These are phyloP conservation scores for Xylaria longipes DNA, from an alignment of 495 filamentous ascomycete species.

Conservation along the genomic window DNA sequence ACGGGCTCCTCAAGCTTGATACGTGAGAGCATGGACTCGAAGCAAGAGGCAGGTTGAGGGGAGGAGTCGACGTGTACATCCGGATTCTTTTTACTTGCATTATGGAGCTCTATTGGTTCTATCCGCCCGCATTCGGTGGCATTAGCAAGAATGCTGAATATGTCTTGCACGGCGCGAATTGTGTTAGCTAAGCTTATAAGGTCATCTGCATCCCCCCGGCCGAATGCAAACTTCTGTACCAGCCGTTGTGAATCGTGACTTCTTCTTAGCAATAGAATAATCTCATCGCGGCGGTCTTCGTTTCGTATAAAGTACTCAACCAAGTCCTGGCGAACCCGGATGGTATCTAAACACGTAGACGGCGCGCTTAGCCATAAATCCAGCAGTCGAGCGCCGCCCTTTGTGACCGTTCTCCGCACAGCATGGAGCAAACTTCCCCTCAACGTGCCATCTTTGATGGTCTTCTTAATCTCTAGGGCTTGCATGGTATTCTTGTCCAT, in stretches of 20 bases:
- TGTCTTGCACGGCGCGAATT: constrained; percentile 75
- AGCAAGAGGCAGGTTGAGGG: constrained; percentile 35
- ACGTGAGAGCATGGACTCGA: constrained; percentile 63
- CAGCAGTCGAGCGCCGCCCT: constrained; percentile 84
- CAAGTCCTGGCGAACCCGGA: constrained; percentile 81
- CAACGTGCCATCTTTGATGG: constrained; percentile 73
- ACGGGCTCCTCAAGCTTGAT: constrained; percentile 73
- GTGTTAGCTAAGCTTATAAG: constrained; percentile 81
- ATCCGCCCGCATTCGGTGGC: not conserved
- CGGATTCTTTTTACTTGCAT: not conserved
- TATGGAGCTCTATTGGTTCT: not conserved
- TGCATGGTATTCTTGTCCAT: constrained; percentile 92
- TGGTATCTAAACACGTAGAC: constrained; percentile 79
- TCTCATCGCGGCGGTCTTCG: constrained; percentile 67
- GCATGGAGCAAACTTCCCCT: constrained; percentile 88
- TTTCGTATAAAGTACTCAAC: constrained; percentile 74
- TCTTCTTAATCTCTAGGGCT: constrained; percentile 86
- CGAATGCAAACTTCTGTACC: constrained; percentile 90
- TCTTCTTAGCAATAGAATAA: constrained; percentile 70
- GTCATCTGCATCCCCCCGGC: constrained; percentile 93
- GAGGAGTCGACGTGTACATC: constrained; percentile 6
- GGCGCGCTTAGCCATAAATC: constrained; percentile 84
- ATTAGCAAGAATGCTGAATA: constrained; percentile 53
- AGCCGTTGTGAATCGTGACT: constrained; percentile 88
- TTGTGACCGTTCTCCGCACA: constrained; percentile 86